Evolutionary conservation across 345 rosid genomes (phyloP).

Genomic region (Noccaea caerulescens): DNA sequence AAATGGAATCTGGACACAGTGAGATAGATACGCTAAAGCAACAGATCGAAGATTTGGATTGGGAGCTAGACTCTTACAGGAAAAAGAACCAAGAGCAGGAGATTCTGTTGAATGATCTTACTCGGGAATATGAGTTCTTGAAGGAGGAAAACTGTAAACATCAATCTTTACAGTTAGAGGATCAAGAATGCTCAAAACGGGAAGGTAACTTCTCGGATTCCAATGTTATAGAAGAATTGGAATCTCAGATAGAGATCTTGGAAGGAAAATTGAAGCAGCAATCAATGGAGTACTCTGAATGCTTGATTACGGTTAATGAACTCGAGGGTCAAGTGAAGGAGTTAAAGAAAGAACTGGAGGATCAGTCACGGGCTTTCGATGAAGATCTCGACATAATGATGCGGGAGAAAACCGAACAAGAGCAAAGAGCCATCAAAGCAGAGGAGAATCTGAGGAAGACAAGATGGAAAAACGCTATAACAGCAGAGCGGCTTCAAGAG

Average conservation of each 20-base stretch:
- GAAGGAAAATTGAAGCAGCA: conserved; percentile 75
- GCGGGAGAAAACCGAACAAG: conserved; percentile 64
- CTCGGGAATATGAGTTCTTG: conserved; percentile 62
- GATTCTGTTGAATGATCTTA: conserved; percentile 70
- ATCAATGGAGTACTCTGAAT: conserved; percentile 65
- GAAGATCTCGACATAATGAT: conserved; percentile 70
- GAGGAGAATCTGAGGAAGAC: conserved; percentile 81
- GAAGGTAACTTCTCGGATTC: conserved; percentile 49
- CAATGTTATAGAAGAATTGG: conserved; percentile 51
- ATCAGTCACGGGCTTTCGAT: conserved; percentile 65
- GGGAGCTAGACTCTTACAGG: conserved; percentile 63
- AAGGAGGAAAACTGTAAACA: conserved; percentile 62
- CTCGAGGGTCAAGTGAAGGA: conserved; percentile 67
- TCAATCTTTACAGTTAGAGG: conserved; percentile 54
- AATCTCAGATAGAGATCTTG: conserved; percentile 58
- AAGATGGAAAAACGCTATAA: conserved; percentile 73
- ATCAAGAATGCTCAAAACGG: conserved; percentile 50
- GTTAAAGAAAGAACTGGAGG: conserved; percentile 66
- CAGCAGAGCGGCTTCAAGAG: conserved; percentile 88
- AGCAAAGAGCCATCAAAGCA: conserved; percentile 85
- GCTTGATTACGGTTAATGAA: conserved; percentile 61
- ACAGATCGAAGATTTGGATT: conserved; percentile 56
- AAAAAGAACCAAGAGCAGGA: conserved; percentile 73
- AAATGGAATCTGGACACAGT: conserved; percentile 38
- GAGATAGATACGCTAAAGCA: conserved; percentile 61